Conservation (phyloP, 2,329 filamentous ascomycete species). For the Ceratocystis alfenasii region DNA sequence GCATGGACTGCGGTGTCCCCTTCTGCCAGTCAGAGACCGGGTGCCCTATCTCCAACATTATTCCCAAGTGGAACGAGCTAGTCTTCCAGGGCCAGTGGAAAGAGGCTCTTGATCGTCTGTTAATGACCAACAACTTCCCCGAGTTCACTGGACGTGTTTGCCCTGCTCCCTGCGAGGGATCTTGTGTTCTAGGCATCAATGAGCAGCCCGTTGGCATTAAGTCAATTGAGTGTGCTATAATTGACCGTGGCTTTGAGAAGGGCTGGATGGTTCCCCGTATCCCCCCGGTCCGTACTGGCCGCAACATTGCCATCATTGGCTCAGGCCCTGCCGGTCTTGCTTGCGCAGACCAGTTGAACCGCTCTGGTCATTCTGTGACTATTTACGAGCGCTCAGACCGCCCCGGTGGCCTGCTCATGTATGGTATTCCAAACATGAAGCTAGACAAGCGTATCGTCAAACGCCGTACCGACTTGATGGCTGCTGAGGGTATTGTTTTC, state of each 20-base stretch:
- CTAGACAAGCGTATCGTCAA: conserved; percentile 96
- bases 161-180: conserved; percentile 90
- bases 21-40: conserved; percentile 96
- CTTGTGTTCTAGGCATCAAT: conserved; percentile 91
- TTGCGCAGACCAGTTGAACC: conserved; percentile 86
- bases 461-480: conserved; percentile 90
- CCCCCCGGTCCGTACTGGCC: conserved; percentile 70
- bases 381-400: conserved; percentile 90
- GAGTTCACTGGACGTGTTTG: conserved; percentile 97
- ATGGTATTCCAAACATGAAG: conserved; percentile 99
- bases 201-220: conserved; percentile 97
- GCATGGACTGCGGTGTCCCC: conserved; percentile 97
- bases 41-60: conserved; percentile 94
- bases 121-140: conserved; percentile 98
- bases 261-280: conserved; percentile 88
- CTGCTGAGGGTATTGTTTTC: conserved; percentile 73
- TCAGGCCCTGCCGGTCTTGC: conserved; percentile 88
- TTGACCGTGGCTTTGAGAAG: conserved; percentile 94
- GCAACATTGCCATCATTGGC: conserved; percentile 78
- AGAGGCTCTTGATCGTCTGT: conserved; percentile 77
- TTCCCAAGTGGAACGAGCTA: conserved; percentile 90
- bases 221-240: conserved; percentile 95
- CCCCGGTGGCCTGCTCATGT: conserved; percentile 86
- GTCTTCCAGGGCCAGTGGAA: conserved; percentile 69
- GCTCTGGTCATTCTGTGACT: conserved; percentile 75